Conservation (phyloP, 352 stramenopile species). For the Halophytophthora batemanensis region DNA sequence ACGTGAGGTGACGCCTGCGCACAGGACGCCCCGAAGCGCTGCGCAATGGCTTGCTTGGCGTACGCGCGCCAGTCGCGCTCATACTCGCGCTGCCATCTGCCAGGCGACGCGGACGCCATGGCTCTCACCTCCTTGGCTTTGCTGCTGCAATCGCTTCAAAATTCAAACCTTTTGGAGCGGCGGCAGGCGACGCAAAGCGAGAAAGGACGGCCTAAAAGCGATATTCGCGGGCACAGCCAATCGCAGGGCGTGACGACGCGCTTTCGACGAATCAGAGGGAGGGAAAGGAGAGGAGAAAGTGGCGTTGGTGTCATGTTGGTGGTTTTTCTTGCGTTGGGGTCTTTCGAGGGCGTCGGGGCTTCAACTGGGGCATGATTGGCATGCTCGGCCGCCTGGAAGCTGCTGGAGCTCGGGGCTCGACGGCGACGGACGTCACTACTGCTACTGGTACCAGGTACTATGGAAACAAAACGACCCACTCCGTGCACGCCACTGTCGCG, state of each 20-base stretch:
- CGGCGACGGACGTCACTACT: slow-evolving; percentile 24
- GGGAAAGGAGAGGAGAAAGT: neutral
- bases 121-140: slow-evolving; percentile 21
- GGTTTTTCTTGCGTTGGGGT: no score
- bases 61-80: slow-evolving; percentile 57
- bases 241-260: no score
- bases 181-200: no score
- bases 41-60: slow-evolving; percentile 29
- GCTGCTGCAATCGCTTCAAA: no score
- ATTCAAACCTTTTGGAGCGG: no score
- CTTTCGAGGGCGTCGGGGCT: no score
- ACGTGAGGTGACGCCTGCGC: slow-evolving; percentile 19
- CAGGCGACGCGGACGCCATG: slow-evolving; percentile 10
- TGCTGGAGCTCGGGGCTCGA: neutral
- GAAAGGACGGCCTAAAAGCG: no score
- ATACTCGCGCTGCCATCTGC: slow-evolving; percentile 61
- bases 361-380: no score
- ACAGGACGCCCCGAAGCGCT: slow-evolving; percentile 32
- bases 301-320: no score
- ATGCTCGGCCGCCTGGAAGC: no score
- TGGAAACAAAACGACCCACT: slow-evolving; percentile 24
- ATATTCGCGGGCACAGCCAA: neutral
- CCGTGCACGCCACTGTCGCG: slow-evolving; percentile 1
- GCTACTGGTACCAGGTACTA: slow-evolving; percentile 22
- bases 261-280: neutral